Evolutionary conservation across 2,329 filamentous ascomycete species (phyloP).

Genomic region (Xylaria arbuscula): DNA sequence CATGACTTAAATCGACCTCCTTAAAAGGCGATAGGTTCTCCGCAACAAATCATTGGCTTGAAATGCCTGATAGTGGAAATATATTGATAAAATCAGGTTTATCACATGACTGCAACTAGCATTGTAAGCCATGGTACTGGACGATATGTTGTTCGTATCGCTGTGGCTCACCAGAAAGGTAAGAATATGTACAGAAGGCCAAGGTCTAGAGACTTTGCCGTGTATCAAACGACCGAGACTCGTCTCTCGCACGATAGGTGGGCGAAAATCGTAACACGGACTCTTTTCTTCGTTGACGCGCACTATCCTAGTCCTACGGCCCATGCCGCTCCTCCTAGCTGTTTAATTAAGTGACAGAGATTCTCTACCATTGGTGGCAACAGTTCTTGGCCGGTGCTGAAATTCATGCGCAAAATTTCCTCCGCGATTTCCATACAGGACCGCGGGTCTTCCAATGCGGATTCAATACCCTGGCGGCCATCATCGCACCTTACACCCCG

Average conservation of each 20-base stretch:
- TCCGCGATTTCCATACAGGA: constrained; percentile 69
- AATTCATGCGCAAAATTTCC: constrained; percentile 67
- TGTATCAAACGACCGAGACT: too few relatives aligned
- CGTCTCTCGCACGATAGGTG: not conserved
- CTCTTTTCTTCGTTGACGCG: not conserved
- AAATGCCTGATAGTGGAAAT: too few relatives aligned
- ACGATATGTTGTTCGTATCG: too few relatives aligned
- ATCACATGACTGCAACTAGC: too few relatives aligned
- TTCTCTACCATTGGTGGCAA: constrained; percentile 75
- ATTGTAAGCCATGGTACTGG: too few relatives aligned
- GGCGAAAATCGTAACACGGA: not conserved
- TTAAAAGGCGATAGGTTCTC: too few relatives aligned
- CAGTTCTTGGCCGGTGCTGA: constrained; percentile 55
- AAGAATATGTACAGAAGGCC: too few relatives aligned
- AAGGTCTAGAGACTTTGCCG: too few relatives aligned
- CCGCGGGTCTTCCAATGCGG: constrained; percentile 65
- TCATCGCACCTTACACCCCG: constrained; percentile 49
- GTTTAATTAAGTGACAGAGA: constrained; percentile 70
- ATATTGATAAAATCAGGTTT: too few relatives aligned
- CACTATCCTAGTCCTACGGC: constrained; percentile 48
- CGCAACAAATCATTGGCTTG: too few relatives aligned
- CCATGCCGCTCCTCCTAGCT: constrained; percentile 65
- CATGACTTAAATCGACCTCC: too few relatives aligned
- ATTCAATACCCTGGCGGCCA: constrained; percentile 49
- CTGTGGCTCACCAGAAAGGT: too few relatives aligned